Conservation (phyloP, 208 protist genomes). For the Phytomonas sp. region DNA sequence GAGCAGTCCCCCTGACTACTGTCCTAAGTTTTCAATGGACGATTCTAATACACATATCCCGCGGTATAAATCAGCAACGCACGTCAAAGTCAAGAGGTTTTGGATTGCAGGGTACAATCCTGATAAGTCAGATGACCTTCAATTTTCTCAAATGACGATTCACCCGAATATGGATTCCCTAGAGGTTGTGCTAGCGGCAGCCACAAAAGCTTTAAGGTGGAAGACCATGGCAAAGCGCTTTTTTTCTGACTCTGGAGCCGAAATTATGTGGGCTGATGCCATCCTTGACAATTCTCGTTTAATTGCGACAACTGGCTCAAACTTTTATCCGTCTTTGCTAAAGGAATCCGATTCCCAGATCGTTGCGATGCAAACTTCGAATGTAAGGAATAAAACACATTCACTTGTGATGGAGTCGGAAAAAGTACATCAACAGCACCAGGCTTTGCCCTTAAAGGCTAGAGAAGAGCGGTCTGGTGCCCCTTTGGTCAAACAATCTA, state of each 20-base stretch:
- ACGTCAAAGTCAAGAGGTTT: slow-evolving; percentile 3
- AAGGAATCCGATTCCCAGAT: too few relatives aligned
- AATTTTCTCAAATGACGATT: slow-evolving; percentile 22
- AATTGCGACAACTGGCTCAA: slow-evolving; percentile 48
- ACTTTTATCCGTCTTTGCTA: slow-evolving; percentile 13
- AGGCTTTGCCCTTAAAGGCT: too few relatives aligned
- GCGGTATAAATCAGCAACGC: slow-evolving; percentile 4
- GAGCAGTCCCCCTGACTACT: slow-evolving; percentile 30
- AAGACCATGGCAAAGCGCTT: slow-evolving; percentile 31
- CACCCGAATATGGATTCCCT: slow-evolving; percentile 22
- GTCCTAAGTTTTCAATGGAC: slow-evolving; percentile 31
- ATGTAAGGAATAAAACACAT: too few relatives aligned
- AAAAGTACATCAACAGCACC: too few relatives aligned
- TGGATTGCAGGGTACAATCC: slow-evolving; percentile 10
- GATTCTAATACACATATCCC: slow-evolving; percentile 39
- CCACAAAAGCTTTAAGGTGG: slow-evolving; percentile 44
- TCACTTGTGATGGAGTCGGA: too few relatives aligned
- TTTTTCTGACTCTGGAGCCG: slow-evolving; percentile 49
- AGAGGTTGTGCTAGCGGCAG: slow-evolving; percentile 26
- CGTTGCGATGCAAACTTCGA: too few relatives aligned
- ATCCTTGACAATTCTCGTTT: slow-evolving; percentile 40
- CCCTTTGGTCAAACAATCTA: not conserved
- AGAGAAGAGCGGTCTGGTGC: not conserved
- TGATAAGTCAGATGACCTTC: slow-evolving; percentile 3
- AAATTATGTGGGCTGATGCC: slow-evolving; percentile 33